These are phyloP conservation scores for Aspergillus amoenus DNA, from an alignment of 2,329 filamentous ascomycete species.

Conservation along the genomic window DNA sequence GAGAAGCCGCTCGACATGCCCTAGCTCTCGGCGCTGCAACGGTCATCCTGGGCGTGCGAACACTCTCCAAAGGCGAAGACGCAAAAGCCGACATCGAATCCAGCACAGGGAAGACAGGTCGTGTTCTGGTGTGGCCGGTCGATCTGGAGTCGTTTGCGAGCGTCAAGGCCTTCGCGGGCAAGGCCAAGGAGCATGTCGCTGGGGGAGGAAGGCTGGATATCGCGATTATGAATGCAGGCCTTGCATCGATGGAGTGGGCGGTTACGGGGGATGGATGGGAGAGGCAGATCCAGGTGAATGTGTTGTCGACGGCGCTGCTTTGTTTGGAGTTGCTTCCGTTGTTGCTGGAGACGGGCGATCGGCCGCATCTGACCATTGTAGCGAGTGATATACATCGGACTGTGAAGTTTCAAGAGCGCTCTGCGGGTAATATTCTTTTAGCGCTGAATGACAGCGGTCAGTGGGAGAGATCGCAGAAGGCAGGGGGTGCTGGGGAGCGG, in stretches of 20 bases:
- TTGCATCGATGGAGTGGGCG: conserved; percentile 20
- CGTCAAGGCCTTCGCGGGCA: conserved; percentile 39
- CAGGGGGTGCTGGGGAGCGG: conserved; percentile 6
- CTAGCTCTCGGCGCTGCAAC: conserved; percentile 39
- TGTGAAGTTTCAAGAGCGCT: conserved; percentile 18
- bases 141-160: conserved; percentile 43
- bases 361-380: conserved; percentile 23
- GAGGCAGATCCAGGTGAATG: conserved; percentile 25
- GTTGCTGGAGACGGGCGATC: conserved; percentile 8
- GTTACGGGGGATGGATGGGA: conserved; percentile 23
- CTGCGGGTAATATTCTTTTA: conserved; percentile 6
- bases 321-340: conserved; percentile 21
- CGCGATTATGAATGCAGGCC: conserved; percentile 41
- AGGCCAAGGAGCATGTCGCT: conserved; percentile 26
- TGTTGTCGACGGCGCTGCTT: conserved; percentile 25
- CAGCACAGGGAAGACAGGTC: conserved; percentile 11
- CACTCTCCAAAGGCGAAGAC: conserved; percentile 42
- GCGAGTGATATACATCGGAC: conserved; percentile 22
- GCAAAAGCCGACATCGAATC: conserved; percentile 44
- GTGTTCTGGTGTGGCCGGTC: conserved; percentile 47
- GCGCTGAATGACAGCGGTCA: background rate
- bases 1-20: conserved; percentile 49
- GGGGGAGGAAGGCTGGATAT: conserved; percentile 35
- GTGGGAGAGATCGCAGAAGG: background rate
- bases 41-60: conserved; percentile 48